Percentiles rank a stretch among this genome's conserved stretches.
phyloP scores from a whole-genome alignment of 495 filamentous ascomycete species.

The Extremus antarcticus region DNA sequence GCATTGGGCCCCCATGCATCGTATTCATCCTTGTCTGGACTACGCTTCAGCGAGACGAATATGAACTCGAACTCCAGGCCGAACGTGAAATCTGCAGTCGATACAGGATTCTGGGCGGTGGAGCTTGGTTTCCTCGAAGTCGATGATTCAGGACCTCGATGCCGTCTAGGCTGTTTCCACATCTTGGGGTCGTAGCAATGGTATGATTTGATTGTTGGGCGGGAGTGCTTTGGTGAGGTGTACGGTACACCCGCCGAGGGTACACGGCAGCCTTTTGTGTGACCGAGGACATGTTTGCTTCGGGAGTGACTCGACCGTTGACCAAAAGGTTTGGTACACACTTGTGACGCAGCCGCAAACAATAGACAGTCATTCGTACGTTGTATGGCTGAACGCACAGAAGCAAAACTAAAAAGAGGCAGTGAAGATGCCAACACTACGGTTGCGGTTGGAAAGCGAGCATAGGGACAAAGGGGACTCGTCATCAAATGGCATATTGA shows the following conservation, averaged over 20 bases:
- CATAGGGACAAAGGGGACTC: no score
- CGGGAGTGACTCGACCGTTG: neutral
- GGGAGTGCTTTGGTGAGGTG: neutral
- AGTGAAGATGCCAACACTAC: no score
- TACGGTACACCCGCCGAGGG: neutral
- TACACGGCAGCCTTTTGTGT: neutral
- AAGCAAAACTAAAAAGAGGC: no score
- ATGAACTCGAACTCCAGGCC: neutral
- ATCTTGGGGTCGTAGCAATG: neutral
- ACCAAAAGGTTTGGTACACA: neutral
- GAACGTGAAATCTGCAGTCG: neutral
- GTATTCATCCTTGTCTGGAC: neutral
- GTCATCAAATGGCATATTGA: no score
- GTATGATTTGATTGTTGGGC: neutral
- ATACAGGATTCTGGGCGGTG: neutral
- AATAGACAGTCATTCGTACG: neutral
- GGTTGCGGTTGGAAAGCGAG: no score
- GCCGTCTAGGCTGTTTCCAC: neutral
- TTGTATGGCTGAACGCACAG: neutral
- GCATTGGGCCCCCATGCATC: neutral
- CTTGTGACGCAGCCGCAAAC: neutral
- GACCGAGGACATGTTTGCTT: neutral
- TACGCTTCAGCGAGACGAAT: neutral
- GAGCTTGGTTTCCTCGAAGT: neutral
- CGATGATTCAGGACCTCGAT: neutral